Percentiles rank a stretch among this genome's conserved stretches.
Conservation (phyloP, 2,329 filamentous ascomycete species). For the Monosporascus cannonballus region DNA sequence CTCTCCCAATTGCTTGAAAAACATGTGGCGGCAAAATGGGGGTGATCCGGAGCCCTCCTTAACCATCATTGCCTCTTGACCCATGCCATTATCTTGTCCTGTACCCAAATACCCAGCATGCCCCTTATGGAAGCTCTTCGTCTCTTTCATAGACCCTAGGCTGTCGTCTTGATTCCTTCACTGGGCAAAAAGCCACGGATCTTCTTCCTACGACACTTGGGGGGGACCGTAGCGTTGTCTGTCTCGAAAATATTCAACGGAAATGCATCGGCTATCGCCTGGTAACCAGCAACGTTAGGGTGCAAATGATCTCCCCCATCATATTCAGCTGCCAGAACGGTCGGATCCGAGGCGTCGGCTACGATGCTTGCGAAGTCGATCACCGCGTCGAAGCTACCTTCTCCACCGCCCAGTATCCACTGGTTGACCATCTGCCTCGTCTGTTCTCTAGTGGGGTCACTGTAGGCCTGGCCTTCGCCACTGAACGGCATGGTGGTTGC, state of each 20-base stretch:
- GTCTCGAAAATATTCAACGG: conserved; percentile 45
- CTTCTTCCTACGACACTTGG: neutral
- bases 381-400: conserved; percentile 50
- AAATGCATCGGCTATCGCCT: conserved; percentile 52
- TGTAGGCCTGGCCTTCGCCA: conserved; percentile 47
- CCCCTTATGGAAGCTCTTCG: no score
- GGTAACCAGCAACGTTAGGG: conserved; percentile 53
- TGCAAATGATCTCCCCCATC: conserved; percentile 62
- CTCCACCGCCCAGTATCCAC: conserved; percentile 48
- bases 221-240: neutral
- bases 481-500: conserved; percentile 63
- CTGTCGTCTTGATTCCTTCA: neutral
- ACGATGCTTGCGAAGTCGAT: conserved; percentile 57
- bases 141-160: no score
- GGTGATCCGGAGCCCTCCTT: no score
- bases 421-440: conserved; percentile 52
- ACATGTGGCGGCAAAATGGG: no score
- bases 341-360: conserved; percentile 41
- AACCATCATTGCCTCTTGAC: no score
- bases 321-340: conserved; percentile 43
- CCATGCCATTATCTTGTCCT: no score
- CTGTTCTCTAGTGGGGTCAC: conserved; percentile 45
- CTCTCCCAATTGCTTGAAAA: no score
- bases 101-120: no score
- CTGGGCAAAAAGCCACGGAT: neutral